Conservation (phyloP, 495 filamentous ascomycete species). For the Aspergillus campestris region DNA sequence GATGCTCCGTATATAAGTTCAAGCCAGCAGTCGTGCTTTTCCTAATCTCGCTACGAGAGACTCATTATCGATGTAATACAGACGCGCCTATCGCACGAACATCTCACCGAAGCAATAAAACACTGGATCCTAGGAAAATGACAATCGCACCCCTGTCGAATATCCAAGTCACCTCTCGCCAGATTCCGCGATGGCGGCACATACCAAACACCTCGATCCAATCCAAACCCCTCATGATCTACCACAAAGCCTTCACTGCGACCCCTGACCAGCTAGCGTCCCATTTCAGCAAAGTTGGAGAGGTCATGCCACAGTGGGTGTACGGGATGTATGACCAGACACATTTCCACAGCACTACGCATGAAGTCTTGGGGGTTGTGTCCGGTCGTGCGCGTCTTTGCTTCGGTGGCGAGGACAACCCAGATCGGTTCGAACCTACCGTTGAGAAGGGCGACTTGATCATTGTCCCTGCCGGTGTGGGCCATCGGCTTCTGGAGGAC, state of each 20-base stretch:
- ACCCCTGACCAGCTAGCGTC: constrained; percentile 41
- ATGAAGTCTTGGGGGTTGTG: constrained; percentile 57
- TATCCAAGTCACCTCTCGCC: constrained; percentile 46
- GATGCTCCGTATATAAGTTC: too few relatives aligned
- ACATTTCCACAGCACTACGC: constrained; percentile 59
- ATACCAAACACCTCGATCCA: constrained; percentile 60
- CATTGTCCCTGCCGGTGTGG: constrained; percentile 58
- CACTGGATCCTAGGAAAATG: constrained; percentile 6
- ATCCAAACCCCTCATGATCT: constrained; percentile 53
- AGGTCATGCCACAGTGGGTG: constrained; percentile 55
- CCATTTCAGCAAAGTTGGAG: constrained; percentile 42
- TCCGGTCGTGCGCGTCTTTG: constrained; percentile 52
- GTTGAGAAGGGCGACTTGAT: constrained; percentile 55
- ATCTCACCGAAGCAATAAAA: too few relatives aligned
- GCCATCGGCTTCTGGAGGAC: constrained; percentile 53
- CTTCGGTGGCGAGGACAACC: constrained; percentile 59
- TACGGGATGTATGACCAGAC: constrained; percentile 57
- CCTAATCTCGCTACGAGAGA: too few relatives aligned
- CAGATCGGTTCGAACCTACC: constrained; percentile 43
- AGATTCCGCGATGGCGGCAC: constrained; percentile 48
- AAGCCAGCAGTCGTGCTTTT: too few relatives aligned
- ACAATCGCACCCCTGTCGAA: constrained; percentile 36
- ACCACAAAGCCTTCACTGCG: constrained; percentile 45
- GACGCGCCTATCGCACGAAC: too few relatives aligned
- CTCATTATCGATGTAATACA: too few relatives aligned